These are phyloP conservation scores for Sclerotinia borealis DNA, from an alignment of 2,329 filamentous ascomycete genomes.

Conservation along the genomic window DNA sequence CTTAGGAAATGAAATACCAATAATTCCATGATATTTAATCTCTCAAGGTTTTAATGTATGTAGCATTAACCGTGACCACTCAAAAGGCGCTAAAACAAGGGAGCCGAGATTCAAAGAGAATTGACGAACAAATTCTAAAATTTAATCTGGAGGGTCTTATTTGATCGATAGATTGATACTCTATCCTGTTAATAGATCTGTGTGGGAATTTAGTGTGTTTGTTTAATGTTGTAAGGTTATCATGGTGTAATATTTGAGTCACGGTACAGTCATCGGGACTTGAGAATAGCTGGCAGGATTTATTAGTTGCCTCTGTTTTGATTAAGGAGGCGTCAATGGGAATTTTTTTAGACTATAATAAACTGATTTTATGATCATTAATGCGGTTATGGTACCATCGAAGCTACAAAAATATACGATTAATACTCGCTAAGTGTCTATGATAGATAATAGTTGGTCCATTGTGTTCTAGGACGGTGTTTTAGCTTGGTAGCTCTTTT, in stretches of 20 bases:
- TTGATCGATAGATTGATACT: accelerated
- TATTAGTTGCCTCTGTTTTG: too few species aligned
- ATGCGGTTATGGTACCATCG: accelerated
- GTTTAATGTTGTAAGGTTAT: neutral
- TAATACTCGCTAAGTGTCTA: accelerated
- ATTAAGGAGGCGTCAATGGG: too few species aligned
- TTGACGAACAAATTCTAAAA: too few species aligned
- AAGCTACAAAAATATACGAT: accelerated
- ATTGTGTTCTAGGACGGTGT: neutral
- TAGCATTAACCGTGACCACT: neutral
- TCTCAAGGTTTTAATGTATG: neutral
- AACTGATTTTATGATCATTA: too few species aligned
- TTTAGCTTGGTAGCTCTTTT: accelerated
- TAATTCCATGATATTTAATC: neutral
- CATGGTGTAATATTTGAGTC: neutral
- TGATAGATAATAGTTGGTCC: accelerated
- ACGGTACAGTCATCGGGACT: too few species aligned
- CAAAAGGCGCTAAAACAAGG: neutral
- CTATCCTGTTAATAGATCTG: accelerated
- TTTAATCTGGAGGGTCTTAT: neutral
- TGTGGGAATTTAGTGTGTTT: accelerated
- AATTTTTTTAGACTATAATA: neutral
- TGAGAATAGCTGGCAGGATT: accelerated
- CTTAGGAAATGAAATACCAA: neutral
- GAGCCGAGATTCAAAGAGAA: neutral